These are phyloP conservation scores for Ricinus communis DNA, from an alignment of 345 rosid species.

Conservation along the genomic window DNA sequence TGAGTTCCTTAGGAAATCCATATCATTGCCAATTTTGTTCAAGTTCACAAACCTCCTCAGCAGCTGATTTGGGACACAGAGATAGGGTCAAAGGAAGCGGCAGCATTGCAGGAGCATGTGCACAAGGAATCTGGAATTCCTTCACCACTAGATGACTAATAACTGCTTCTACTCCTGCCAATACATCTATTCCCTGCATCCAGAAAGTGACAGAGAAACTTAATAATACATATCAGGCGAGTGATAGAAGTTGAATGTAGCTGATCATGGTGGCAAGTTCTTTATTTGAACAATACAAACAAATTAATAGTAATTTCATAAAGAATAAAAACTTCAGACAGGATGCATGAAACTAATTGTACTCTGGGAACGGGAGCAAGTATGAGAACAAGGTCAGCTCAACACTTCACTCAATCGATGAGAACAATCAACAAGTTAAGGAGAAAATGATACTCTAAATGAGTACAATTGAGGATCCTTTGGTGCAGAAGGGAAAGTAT, in stretches of 20 bases:
- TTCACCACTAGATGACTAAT: conserved; percentile 66
- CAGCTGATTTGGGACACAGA: conserved; percentile 65
- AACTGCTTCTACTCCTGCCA: conserved; percentile 72
- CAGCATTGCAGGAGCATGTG: conserved; percentile 62
- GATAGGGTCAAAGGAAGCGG: conserved; percentile 42
- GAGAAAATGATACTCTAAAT: neutral
- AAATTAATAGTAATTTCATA: neutral
- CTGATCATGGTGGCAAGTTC: neutral
- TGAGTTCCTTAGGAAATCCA: neutral
- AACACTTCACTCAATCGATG: too few relatives aligned
- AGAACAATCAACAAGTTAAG: neutral
- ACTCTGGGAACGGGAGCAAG: neutral
- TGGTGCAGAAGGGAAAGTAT: neutral
- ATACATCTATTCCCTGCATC: conserved; percentile 56
- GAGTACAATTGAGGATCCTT: neutral
- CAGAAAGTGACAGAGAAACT: neutral
- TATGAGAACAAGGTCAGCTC: neutral
- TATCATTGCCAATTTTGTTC: neutral
- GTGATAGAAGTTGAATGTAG: neutral
- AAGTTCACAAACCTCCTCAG: conserved; percentile 59
- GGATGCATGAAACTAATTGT: neutral
- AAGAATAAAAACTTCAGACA: neutral
- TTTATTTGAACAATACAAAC: neutral
- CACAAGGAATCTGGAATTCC: conserved; percentile 68
- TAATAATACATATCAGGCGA: neutral